Evolutionary conservation across 2,329 filamentous ascomycete species (phyloP).

Genomic region (Pseudocercospora fijiensis): DNA sequence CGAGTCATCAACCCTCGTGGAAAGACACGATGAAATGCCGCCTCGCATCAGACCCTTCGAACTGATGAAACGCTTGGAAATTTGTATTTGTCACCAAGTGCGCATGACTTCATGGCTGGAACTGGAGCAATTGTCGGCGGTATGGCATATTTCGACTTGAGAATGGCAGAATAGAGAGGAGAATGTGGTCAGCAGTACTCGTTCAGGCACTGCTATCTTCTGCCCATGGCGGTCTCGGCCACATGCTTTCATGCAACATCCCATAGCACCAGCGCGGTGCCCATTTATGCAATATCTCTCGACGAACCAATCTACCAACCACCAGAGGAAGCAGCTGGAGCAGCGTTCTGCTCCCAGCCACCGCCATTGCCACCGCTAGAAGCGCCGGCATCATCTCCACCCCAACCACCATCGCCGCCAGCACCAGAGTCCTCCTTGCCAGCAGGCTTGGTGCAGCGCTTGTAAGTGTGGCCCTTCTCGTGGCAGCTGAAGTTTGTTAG

Average conservation of each 20-base stretch:
- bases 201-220: background rate
- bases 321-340: slow-evolving; percentile 13
- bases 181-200: background rate
- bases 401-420: slow-evolving; percentile 16
- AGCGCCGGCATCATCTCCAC: slow-evolving; percentile 13
- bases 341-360: slow-evolving; percentile 13
- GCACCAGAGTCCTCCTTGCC: slow-evolving; percentile 11
- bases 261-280: background rate
- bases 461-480: slow-evolving; percentile 32
- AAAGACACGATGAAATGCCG: background rate
- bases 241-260: background rate
- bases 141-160: background rate
- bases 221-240: background rate
- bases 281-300: background rate
- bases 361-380: slow-evolving; percentile 10
- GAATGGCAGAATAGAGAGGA: background rate
- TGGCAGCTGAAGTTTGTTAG: slow-evolving; percentile 40
- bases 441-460: slow-evolving; percentile 31
- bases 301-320: slow-evolving; percentile 16
- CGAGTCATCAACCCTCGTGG: background rate
- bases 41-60: background rate
- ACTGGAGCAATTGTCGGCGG: background rate
- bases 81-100: background rate
- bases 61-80: background rate
- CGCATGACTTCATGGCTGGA: background rate